Evolutionary conservation across 352 stramenopile species (phyloP).

Genomic region (Globisporangium paddicum): DNA sequence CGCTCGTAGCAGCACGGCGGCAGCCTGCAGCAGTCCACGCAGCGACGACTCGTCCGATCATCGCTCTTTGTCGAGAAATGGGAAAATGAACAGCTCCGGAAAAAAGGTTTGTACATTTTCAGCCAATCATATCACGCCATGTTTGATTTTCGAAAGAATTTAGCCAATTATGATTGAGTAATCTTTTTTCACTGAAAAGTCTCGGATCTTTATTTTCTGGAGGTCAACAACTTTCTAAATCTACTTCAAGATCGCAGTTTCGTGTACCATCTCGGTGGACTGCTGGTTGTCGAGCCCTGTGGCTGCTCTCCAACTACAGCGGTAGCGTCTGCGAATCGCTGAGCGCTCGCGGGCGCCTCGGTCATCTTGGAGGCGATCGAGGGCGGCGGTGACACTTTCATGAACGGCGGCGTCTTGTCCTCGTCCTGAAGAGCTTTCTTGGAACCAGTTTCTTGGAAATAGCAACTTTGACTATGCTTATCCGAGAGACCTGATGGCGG

Average conservation of each 20-base stretch:
- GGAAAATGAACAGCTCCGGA: neutral
- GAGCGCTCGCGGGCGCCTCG: conserved; percentile 22
- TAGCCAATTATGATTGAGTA: neutral
- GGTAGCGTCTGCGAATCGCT: conserved; percentile 3
- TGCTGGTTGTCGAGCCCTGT: neutral
- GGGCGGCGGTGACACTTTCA: conserved; percentile 27
- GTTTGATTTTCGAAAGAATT: neutral
- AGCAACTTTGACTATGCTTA: neutral
- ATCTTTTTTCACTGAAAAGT: neutral
- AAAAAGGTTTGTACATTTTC: neutral
- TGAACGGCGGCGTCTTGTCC: conserved; percentile 12
- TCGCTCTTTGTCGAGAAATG: neutral
- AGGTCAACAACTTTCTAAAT: neutral
- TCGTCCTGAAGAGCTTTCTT: neutral
- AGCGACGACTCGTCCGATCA: neutral
- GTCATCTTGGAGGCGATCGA: conserved; percentile 45
- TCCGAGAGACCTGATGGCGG: neutral
- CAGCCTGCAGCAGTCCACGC: neutral
- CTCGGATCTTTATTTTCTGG: neutral
- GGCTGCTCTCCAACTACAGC: neutral
- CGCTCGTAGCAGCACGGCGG: neutral
- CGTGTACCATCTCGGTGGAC: conserved; percentile 57
- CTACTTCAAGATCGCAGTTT: conserved; percentile 40
- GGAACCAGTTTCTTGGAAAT: neutral
- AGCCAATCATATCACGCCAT: neutral